phyloP scores from a whole-genome alignment of 2,329 filamentous ascomycete genomes.

The Colletotrichum sidae region DNA sequence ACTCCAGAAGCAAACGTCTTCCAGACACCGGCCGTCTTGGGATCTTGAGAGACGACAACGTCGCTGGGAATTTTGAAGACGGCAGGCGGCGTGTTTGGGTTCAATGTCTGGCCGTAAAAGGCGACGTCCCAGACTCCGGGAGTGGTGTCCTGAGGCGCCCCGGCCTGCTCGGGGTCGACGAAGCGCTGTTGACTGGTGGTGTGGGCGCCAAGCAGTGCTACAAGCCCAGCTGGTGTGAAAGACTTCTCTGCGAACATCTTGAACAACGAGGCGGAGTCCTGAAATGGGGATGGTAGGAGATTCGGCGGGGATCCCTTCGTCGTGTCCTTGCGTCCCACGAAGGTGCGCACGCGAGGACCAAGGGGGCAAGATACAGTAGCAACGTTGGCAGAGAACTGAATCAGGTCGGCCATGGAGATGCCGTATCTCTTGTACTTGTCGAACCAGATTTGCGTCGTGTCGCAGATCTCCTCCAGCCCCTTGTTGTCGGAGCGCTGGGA shows the following conservation, averaged over 20 bases:
- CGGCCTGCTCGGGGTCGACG: slow-evolving; percentile 52
- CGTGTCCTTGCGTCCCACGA: slow-evolving; percentile 63
- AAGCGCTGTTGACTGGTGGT: slow-evolving; percentile 62
- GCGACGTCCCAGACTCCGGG: slow-evolving; percentile 65
- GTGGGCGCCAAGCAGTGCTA: slow-evolving; percentile 67
- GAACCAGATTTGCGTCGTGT: slow-evolving; percentile 52
- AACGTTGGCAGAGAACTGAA: slow-evolving; percentile 63
- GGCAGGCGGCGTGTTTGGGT: slow-evolving; percentile 45
- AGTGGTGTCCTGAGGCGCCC: slow-evolving; percentile 62
- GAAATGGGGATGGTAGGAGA: slow-evolving; percentile 56
- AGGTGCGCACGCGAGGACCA: slow-evolving; percentile 61
- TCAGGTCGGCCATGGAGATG: slow-evolving; percentile 65
- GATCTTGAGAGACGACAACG: slow-evolving; percentile 51
- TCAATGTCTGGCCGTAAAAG: slow-evolving; percentile 59
- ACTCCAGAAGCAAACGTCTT: slow-evolving; percentile 47
- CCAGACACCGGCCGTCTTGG: slow-evolving; percentile 51
- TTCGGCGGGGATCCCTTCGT: slow-evolving; percentile 50
- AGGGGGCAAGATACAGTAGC: slow-evolving; percentile 60
- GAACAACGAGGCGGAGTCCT: slow-evolving; percentile 61
- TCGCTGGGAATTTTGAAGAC: slow-evolving; percentile 58
- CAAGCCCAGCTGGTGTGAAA: slow-evolving; percentile 61
- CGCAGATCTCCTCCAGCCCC: slow-evolving; percentile 59
- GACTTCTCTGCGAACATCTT: slow-evolving; percentile 64
- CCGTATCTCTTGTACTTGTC: slow-evolving; percentile 53
- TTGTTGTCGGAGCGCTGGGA: slow-evolving; percentile 55